Conservation (phyloP, 805 yeast genomes). For the Suhomyces vadensis region DNA sequence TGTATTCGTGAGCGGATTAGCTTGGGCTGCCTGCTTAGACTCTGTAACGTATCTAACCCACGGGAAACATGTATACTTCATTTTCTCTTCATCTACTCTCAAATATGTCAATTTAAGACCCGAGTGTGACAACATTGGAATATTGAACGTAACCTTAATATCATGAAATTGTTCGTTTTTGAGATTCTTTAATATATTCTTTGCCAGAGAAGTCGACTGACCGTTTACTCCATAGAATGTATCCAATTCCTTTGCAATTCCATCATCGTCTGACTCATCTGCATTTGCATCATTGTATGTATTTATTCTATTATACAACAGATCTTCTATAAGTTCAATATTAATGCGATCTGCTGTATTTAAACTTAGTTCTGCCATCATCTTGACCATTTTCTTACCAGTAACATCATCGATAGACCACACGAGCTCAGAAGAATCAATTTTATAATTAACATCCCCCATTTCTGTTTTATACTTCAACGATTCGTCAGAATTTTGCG, state of each 20-base stretch:
- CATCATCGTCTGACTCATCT: conserved; percentile 9
- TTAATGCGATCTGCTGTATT: conserved; percentile 20
- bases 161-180: conserved; percentile 20
- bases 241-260: conserved; percentile 22
- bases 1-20: not conserved
- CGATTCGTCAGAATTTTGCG: conserved; percentile 30
- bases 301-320: conserved; percentile 10
- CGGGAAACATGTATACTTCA: conserved; percentile 70
- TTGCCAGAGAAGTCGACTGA: conserved; percentile 28
- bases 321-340: conserved; percentile 11
- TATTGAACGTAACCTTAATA: conserved; percentile 30
- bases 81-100: conserved; percentile 61
- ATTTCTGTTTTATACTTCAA: conserved; percentile 69
- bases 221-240: conserved; percentile 40
- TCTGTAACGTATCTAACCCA: conserved; percentile 64
- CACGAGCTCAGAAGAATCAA: conserved; percentile 65
- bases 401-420: conserved; percentile 73
- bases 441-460: conserved; percentile 70
- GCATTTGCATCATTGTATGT: not conserved
- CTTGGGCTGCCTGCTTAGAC: conserved; percentile 1
- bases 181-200: conserved; percentile 15
- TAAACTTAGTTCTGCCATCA: conserved; percentile 56
- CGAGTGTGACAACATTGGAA: conserved; percentile 57
- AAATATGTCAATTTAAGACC: conserved; percentile 67
- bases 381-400: conserved; percentile 55